Evolutionary conservation across 148 eudicot genomes (phyloP), one percentile per base, ranked within the genome.

Genomic region (Salicornia ramosissima): DNA sequence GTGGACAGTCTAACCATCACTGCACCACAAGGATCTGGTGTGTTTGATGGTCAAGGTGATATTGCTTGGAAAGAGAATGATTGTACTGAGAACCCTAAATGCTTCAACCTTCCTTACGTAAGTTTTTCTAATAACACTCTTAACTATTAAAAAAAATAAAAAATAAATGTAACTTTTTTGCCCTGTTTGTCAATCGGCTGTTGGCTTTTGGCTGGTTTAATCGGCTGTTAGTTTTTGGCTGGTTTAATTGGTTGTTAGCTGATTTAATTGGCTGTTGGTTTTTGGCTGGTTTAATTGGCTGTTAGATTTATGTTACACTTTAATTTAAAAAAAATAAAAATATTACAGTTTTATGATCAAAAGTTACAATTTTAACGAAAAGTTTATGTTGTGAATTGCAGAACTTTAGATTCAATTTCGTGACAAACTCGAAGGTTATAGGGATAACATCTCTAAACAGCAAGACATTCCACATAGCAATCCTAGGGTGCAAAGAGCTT

Each of bases 11-110:
- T 88, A 58, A 82, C 79, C 5, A 39, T 88, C 21, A 69, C 75
- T 2, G 82, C 82, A 24, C 10, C 8, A 3, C 13, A 29, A 26
- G 82, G 80, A 2, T 80, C 65, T 2, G 92, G 88, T 18, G 43
- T 42, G 16, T 75, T 87, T 19, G 96, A 89, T 24, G 92, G 96
- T 42, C 83, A 84, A 60, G 92, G 96, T 6, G 34, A 63, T 11
- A 4, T 1, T 3, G 79, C 86, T 2, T 89, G 96, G 97, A 67
- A 71, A 18, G 0, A 18, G 11, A 79, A 82, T 34, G 61, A 77
- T 4, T 82, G 86, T n/a, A 3, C 49, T 40, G 61, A 74, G 36
- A 81, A 70, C 6, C 10, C 30, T 11, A 65, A 71, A 0, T 84
- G 89, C 53, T 10, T 6, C 52, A 26, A 19, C 26, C 77, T 85